Conservation (phyloP, 345 rosid species). For the Brassica rapa region DNA sequence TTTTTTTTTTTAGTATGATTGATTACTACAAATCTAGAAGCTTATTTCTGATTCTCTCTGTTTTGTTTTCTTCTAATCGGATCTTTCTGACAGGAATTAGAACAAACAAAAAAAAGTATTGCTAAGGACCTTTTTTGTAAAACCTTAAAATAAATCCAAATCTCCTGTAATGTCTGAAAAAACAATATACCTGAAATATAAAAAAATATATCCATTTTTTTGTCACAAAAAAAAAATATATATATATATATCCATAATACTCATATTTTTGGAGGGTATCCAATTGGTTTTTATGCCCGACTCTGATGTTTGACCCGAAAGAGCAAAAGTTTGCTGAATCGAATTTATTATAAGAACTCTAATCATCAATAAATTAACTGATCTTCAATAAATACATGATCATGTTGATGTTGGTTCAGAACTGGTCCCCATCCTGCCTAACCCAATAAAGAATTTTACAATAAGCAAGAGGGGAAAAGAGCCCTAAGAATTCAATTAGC, state of each 20-base stretch:
- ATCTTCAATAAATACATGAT: neutral
- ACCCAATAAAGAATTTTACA: neutral
- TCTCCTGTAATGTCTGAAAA: neutral
- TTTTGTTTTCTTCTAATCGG: neutral
- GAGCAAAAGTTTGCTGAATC: slow-evolving; percentile 9
- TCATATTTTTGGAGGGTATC: neutral
- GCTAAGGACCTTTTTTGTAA: neutral
- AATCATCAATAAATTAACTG: neutral
- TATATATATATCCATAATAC: neutral
- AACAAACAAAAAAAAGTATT: neutral
- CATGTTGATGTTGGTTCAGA: slow-evolving; percentile 21
- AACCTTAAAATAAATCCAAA: neutral
- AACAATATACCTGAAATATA: neutral
- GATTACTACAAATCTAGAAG: neutral
- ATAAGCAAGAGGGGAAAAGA: neutral
- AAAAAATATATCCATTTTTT: no score
- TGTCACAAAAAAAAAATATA: no score
- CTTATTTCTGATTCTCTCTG: neutral
- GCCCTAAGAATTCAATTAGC: neutral
- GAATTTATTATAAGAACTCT: neutral
- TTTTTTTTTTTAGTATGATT: neutral
- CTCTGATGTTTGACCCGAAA: neutral
- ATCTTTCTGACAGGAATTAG: neutral
- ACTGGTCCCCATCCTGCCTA: slow-evolving; percentile 18
- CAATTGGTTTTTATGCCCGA: neutral